Conservation (phyloP, 306 rosid species). For the Gleditsia sinensis region DNA sequence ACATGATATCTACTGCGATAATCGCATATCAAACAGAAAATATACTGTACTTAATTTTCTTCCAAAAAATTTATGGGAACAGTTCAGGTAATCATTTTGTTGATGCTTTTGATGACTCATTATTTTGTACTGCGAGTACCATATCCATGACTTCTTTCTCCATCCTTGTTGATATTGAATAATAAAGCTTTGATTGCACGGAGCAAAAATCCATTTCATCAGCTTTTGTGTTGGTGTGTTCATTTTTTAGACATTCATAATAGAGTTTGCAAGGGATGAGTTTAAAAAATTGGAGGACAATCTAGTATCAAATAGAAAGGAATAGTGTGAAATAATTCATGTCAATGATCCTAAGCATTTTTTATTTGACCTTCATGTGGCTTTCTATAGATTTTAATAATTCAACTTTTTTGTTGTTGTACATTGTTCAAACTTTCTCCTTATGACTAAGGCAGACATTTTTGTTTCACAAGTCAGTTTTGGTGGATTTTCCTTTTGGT, state of each 20-base stretch:
- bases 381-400: constrained; percentile 21
- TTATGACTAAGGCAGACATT: constrained; percentile 16
- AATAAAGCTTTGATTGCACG: constrained; percentile 12
- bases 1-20: constrained; percentile 63
- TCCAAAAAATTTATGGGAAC: constrained; percentile 97
- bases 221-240: constrained; percentile 7
- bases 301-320: constrained; percentile 9
- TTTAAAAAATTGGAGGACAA: constrained; percentile 28
- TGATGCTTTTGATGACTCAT: constrained; percentile 25
- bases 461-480: not conserved
- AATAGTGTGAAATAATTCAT: not conserved
- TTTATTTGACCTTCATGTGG: constrained; percentile 19
- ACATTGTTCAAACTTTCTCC: constrained; percentile 15
- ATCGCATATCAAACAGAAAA: constrained; percentile 87
- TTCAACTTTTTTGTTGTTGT: constrained; percentile 10
- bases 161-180: constrained; percentile 21
- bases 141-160: not conserved
- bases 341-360: constrained; percentile 14
- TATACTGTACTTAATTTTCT: constrained; percentile 85
- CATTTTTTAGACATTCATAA: not conserved
- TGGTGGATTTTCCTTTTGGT: constrained; percentile 12
- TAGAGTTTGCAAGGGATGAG: constrained; percentile 13
- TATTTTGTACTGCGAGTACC: constrained; percentile 24
- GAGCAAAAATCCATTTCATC: constrained; percentile 18
- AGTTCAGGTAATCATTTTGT: constrained; percentile 74